Conservation (phyloP, 257 asterid species). For the Prunella vulgaris region DNA sequence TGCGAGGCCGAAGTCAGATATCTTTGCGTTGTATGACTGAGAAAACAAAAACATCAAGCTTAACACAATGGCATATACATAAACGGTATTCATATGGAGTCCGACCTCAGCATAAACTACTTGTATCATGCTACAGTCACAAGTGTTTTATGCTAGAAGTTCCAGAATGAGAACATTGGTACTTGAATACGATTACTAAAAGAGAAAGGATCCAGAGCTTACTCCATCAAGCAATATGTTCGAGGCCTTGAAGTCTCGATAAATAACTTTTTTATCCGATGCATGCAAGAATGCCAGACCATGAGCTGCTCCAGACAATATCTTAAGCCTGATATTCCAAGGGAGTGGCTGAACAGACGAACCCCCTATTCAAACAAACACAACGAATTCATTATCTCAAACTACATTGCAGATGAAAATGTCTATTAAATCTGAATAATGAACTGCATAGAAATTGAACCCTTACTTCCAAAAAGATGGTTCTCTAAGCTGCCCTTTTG, state of each 20-base stretch:
- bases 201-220: not conserved
- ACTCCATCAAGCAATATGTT: constrained; percentile 55
- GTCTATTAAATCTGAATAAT: not conserved
- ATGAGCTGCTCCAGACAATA: constrained; percentile 47
- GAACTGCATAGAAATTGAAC: not conserved
- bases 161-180: not conserved
- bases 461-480: constrained; percentile 90
- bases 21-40: constrained; percentile 49
- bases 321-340: constrained; percentile 48
- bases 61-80: not conserved
- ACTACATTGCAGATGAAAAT: not conserved
- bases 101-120: not conserved
- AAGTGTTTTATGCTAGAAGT: not conserved
- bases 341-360: constrained; percentile 46
- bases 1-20: constrained; percentile 55
- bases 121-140: too few species aligned
- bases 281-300: constrained; percentile 53
- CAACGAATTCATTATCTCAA: not conserved
- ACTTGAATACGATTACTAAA: not conserved
- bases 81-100: not conserved
- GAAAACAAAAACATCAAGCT: not conserved
- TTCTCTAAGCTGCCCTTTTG: constrained; percentile 96
- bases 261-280: constrained; percentile 38
- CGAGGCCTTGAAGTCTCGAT: constrained; percentile 54
- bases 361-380: constrained; percentile 34